Evolutionary conservation across 2,329 filamentous ascomycete genomes (phyloP), one percentile per base, ranked within the genome.

Genomic region (Chaetomium strumarium): DNA sequence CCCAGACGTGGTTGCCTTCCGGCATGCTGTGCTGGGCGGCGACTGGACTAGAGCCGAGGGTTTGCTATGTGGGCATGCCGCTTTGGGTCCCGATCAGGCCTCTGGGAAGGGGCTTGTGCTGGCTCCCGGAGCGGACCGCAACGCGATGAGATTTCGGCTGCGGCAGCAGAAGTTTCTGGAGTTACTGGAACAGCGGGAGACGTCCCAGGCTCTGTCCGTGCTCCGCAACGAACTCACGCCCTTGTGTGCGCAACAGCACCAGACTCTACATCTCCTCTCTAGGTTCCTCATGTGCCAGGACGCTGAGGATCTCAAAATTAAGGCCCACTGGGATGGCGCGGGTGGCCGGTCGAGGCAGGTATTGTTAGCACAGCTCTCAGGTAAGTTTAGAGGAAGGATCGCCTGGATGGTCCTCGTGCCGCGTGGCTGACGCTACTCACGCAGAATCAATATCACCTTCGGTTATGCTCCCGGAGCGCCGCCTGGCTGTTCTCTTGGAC

Each of bases 81-180:
- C 65, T 20, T 57, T 68, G 30, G 72, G 68, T 13, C 6, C 36
- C 33, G 59, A 62, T 31, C 60, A 63, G 10, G 63, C 65, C 19
- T 52, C 62, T 40, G 70, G 71, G 0, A 76, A 81, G 58, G 88
- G 85, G 2, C 73, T 99, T 50, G 80, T 89, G 14, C 76, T 97
- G 49, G 81, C 85, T 14, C 81, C 88, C 40, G 85, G 82, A 20
- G 86, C 89, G 7, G 86, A 96, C 62, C 79, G 79, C 52, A 83
- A 85, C 60, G 77, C 86, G 48, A 92, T 99, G 86, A 79, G 85
- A 43, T 96, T 97, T 68, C 85, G 84, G 75, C 75, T 99, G 63
- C 81, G 92, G 58, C 88, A 95, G 66, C 93, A 99, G 67, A 97
- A 97, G 68, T 99, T 92, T 63, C 75, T 99, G 30, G 93, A 99